Percentiles rank a stretch among this genome's conserved stretches.
These are phyloP conservation scores for Microsporum audouinii DNA, from an alignment of 2,329 filamentous ascomycete genomes.

Conservation along the genomic window DNA sequence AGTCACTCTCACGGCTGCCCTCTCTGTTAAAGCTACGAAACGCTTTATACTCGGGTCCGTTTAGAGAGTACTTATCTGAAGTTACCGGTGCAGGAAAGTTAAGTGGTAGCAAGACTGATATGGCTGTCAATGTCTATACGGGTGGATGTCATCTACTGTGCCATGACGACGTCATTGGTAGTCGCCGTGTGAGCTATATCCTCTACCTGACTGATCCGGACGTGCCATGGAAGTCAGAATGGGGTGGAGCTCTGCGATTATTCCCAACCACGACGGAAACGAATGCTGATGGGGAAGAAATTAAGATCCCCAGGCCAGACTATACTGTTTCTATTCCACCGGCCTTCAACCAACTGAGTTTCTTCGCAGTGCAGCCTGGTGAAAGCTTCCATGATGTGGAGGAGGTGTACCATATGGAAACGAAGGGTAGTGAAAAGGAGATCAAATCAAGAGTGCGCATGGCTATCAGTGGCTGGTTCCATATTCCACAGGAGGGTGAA, in stretches of 20 bases:
- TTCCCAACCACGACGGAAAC: conserved; percentile 60
- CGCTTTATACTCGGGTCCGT: conserved; percentile 79
- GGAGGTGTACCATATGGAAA: conserved; percentile 72
- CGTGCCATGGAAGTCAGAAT: conserved; percentile 75
- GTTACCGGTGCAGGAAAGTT: conserved; percentile 79
- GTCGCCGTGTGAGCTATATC: conserved; percentile 88
- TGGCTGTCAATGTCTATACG: conserved; percentile 98
- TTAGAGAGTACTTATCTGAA: conserved; percentile 75
- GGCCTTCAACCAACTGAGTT: conserved; percentile 93
- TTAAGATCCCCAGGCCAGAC: conserved; percentile 70
- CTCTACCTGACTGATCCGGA: conserved; percentile 92
- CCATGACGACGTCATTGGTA: conserved; percentile 99
- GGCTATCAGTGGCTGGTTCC: conserved; percentile 98
- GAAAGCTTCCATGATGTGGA: conserved; percentile 98
- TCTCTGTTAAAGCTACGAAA: conserved; percentile 87
- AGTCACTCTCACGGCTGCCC: conserved; percentile 72
- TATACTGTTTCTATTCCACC: conserved; percentile 75
- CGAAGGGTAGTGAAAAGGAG: conserved; percentile 45
- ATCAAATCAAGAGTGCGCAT: conserved; percentile 61
- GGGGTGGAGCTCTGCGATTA: conserved; percentile 82
- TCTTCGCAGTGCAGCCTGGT: conserved; percentile 97
- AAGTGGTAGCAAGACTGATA: conserved; percentile 90
- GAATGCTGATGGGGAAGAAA: conserved; percentile 59
- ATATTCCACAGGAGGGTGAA: conserved; percentile 90
- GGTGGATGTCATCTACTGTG: conserved; percentile 91